phyloP scores from a whole-genome alignment of 2,329 filamentous ascomycete species.

The Penicillium sp. region DNA sequence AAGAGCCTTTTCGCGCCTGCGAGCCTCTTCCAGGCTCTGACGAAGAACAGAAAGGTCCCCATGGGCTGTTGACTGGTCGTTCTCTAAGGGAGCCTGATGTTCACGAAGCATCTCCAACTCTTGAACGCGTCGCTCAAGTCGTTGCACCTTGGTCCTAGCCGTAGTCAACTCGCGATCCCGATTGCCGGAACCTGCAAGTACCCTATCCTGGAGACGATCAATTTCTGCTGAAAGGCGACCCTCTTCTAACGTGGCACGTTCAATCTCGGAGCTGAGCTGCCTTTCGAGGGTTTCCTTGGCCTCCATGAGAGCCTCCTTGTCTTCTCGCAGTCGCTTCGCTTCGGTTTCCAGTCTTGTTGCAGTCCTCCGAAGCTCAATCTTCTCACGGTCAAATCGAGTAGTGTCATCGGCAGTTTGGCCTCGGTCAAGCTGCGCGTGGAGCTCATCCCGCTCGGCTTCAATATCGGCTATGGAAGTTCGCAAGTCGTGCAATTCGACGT shows the following conservation, averaged over 20 bases:
- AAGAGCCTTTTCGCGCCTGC: conserved; percentile 62
- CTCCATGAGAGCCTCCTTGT: conserved; percentile 55
- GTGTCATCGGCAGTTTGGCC: conserved; percentile 54
- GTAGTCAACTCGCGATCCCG: conserved; percentile 47
- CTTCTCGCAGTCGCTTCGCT: conserved; percentile 60
- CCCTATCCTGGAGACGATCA: conserved; percentile 50
- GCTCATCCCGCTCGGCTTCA: conserved; percentile 63
- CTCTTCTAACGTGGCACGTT: conserved; percentile 63
- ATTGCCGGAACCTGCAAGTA: conserved; percentile 38
- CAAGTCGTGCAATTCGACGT: conserved; percentile 57
- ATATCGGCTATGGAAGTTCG: conserved; percentile 54
- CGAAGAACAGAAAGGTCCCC: conserved; percentile 58
- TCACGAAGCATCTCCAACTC: conserved; percentile 52
- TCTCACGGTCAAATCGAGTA: conserved; percentile 62
- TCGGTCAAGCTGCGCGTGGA: conserved; percentile 57
- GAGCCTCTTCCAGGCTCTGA: conserved; percentile 58
- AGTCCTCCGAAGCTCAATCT: conserved; percentile 62
- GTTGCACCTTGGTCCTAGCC: conserved; percentile 59
- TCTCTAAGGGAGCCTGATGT: conserved; percentile 47
- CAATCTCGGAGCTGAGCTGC: conserved; percentile 62
- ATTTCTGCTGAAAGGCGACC: conserved; percentile 52
- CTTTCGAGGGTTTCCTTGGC: conserved; percentile 58
- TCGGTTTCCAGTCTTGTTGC: conserved; percentile 66
- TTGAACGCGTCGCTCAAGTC: conserved; percentile 56
- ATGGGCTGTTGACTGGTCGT: conserved; percentile 30